Evolutionary conservation across 306 rosid species (phyloP).

Genomic region (Cucumis melo): DNA sequence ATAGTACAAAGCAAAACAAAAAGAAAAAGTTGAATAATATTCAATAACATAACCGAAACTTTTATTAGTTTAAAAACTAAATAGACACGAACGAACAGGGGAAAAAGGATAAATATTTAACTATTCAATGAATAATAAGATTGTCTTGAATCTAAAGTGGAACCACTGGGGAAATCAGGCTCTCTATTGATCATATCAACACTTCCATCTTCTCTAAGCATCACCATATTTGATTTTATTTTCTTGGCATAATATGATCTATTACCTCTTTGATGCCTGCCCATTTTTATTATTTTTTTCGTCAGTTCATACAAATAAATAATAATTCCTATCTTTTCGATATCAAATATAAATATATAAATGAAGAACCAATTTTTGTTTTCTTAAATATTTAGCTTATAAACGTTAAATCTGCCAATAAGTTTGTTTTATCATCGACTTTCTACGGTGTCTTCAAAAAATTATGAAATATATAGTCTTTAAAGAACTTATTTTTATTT

Average conservation of each 20-base stretch:
- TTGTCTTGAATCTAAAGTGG: background rate
- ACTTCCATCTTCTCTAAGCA: conserved; percentile 38
- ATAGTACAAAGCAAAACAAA: background rate
- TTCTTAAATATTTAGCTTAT: too few species aligned
- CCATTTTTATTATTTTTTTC: background rate
- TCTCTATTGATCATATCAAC: conserved; percentile 27
- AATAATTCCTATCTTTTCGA: background rate
- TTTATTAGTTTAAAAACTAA: background rate
- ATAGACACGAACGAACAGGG: background rate
- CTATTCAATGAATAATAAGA: background rate
- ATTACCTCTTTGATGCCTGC: conserved; percentile 35
- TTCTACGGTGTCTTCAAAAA: too few species aligned
- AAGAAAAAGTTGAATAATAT: too few species aligned
- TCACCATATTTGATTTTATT: conserved; percentile 33
- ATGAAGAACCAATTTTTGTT: too few species aligned
- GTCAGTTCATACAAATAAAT: background rate
- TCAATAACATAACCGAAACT: too few species aligned
- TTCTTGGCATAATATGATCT: conserved; percentile 20
- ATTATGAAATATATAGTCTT: too few species aligned
- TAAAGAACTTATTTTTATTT: too few species aligned
- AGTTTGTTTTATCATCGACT: too few species aligned
- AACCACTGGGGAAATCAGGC: background rate
- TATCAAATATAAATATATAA: too few species aligned
- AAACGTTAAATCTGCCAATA: too few species aligned
- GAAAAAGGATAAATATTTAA: background rate